Base-by-base conservation (phyloP, 2,329 filamentous ascomycete genomes). In the Neonectria neomacrospora region DNA sequence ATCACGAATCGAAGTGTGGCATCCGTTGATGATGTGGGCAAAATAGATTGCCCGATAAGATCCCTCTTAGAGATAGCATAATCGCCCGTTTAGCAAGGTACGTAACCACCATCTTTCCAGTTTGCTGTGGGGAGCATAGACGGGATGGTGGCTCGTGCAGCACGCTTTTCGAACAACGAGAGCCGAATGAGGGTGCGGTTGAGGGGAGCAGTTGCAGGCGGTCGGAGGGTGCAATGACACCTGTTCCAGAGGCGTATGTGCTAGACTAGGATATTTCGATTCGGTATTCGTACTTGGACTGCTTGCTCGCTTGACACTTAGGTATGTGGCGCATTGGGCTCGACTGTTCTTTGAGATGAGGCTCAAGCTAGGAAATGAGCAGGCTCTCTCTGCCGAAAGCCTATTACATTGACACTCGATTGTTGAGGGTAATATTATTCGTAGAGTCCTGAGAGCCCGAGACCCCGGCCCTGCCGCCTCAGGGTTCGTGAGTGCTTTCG, bases 1-100 rank as follows among this genome's bases (percentile, higher is more conserved):
- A 63, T 64, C 63, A 55, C 64, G 61, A 59, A 57, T 58, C 63
- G 55, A 58, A 54, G 23, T 39, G 67, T 66, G 59, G 58, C 58
- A 47, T 58, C 42, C 58, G 42, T 45, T 28, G 42, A 42, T 56
- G 63, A 62, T 60, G n/a, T 44, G 52, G 54, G 54, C 61, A 68
- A 34, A 44, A 52, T 50, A 55, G 44, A 26, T 61, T 63, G 61
- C 55, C 61, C 53, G 66, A 68, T 61, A 58, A 55, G 58, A 55
- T 63, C 32, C 37, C 34, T 48, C 42, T 30, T 30, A 42, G 42
- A 22, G 30, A n/a, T 42, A 53, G 48, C 34, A 58, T 58, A 41
- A 52, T 48, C 53, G 57, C 42, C 47, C 26, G 23, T 28, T 41
- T 16, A 39, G 18, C 37, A 26, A 28, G 48, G 55, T 26, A 26